Conservation (phyloP, 2,329 filamentous ascomycete species). For the Thielaviopsis cerberus region DNA sequence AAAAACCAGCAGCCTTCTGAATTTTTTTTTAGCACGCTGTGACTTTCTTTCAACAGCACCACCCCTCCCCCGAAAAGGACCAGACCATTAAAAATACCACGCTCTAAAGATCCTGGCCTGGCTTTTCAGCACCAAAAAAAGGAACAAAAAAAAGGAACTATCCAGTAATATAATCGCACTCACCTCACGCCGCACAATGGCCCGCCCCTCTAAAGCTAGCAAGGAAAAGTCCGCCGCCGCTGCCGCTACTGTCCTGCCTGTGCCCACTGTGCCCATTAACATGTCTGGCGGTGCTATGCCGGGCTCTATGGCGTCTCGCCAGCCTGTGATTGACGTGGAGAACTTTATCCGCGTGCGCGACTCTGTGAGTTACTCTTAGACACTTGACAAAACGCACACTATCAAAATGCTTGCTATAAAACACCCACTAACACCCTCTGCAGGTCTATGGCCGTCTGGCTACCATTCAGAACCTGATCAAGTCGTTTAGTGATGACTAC, state of each 20-base stretch:
- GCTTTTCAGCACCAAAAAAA: neutral
- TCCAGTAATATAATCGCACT: neutral
- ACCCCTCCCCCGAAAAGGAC: neutral
- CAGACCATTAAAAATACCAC: neutral
- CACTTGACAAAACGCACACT: too few relatives aligned
- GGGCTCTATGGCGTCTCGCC: neutral
- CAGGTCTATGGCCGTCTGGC: conserved; percentile 43
- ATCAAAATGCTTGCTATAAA: too few relatives aligned
- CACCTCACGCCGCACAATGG: too few relatives aligned
- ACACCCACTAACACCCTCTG: too few relatives aligned
- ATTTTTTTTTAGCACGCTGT: neutral
- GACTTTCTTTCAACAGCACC: neutral
- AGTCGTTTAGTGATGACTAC: conserved; percentile 65
- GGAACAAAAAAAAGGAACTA: too few relatives aligned
- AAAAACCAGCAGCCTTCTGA: neutral
- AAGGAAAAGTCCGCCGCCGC: conserved; percentile 21
- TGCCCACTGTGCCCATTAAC: conserved; percentile 11
- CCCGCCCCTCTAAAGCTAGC: conserved; percentile 26
- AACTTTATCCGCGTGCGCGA: conserved; percentile 68
- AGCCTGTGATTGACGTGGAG: conserved; percentile 41
- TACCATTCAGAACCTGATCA: conserved; percentile 61
- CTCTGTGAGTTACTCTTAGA: conserved; percentile 50
- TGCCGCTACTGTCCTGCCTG: conserved; percentile 23
- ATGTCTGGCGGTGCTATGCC: conserved; percentile 12
- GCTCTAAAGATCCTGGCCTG: too few relatives aligned